Conservation (phyloP, 2,329 filamentous ascomycete species). For the Tolypocladium tropicale region DNA sequence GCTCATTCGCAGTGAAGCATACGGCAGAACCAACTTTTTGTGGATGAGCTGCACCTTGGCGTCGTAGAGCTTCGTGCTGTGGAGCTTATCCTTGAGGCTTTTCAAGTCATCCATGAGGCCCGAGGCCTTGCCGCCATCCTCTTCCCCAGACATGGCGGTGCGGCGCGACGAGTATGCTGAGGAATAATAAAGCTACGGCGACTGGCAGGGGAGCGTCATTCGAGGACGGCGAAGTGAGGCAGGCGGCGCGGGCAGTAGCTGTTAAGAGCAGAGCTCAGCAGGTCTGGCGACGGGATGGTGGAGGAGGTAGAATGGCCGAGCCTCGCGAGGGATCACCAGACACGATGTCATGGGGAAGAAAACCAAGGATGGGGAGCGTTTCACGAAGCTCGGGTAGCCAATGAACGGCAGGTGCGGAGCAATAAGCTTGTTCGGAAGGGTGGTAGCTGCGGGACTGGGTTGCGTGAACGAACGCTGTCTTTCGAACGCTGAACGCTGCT, state of each 20-base stretch:
- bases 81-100: slow-evolving; percentile 46
- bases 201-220: neutral
- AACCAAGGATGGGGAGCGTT: neutral
- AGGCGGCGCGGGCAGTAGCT: neutral
- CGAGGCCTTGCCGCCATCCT: slow-evolving; percentile 9
- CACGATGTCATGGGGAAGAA: neutral
- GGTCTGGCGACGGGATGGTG: neutral
- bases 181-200: neutral
- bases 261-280: neutral
- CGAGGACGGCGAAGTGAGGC: neutral
- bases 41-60: slow-evolving; percentile 46
- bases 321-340: neutral
- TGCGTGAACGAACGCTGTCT: neutral
- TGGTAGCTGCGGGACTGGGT: neutral
- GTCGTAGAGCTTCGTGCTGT: slow-evolving; percentile 43
- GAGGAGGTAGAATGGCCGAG: neutral
- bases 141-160: slow-evolving; percentile 15
- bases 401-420: neutral
- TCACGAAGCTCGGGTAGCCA: neutral
- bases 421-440: neutral
- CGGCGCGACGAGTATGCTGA: neutral
- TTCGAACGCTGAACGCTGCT: too few species aligned
- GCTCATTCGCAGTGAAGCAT: neutral
- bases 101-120: slow-evolving; percentile 37
- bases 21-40: slow-evolving; percentile 39